These are phyloP conservation scores for Amphirosellinia nigrospora DNA, from an alignment of 495 filamentous ascomycete genomes.

Conservation along the genomic window DNA sequence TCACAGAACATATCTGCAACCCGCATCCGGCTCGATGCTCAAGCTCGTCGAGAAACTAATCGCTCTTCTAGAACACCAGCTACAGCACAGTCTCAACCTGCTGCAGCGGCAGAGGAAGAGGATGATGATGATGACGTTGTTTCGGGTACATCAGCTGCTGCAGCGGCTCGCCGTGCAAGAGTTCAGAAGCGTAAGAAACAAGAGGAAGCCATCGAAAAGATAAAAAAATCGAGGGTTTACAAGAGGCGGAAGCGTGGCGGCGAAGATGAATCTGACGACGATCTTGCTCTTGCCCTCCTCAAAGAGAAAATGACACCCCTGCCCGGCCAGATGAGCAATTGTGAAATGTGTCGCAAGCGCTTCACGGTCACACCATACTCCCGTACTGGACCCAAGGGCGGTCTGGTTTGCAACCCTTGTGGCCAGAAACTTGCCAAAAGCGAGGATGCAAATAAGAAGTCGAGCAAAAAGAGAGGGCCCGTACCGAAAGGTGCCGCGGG, in stretches of 20 bases:
- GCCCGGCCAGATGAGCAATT: constrained; percentile 89
- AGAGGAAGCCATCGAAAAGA: constrained; percentile 69
- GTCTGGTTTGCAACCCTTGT: constrained; percentile 83
- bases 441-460: constrained; percentile 68
- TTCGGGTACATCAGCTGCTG: neutral
- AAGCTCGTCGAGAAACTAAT: constrained; percentile 52
- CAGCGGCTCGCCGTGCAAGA: constrained; percentile 36
- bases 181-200: constrained; percentile 61
- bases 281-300: constrained; percentile 61
- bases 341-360: constrained; percentile 81
- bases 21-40: constrained; percentile 71
- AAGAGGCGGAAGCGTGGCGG: constrained; percentile 68
- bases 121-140: constrained; percentile 38
- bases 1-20: constrained; percentile 89
- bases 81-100: constrained; percentile 22
- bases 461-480: constrained; percentile 46
- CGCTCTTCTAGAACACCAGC: constrained; percentile 24
- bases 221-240: constrained; percentile 78
- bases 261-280: constrained; percentile 56
- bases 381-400: constrained; percentile 79
- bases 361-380: constrained; percentile 95
- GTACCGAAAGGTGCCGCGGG: constrained; percentile 47
- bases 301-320: constrained; percentile 67
- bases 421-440: constrained; percentile 75
- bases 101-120: constrained; percentile 39